Evolutionary conservation across 192 early-diverging fungal species (phyloP).

Genomic region (Coemansia biformis): DNA sequence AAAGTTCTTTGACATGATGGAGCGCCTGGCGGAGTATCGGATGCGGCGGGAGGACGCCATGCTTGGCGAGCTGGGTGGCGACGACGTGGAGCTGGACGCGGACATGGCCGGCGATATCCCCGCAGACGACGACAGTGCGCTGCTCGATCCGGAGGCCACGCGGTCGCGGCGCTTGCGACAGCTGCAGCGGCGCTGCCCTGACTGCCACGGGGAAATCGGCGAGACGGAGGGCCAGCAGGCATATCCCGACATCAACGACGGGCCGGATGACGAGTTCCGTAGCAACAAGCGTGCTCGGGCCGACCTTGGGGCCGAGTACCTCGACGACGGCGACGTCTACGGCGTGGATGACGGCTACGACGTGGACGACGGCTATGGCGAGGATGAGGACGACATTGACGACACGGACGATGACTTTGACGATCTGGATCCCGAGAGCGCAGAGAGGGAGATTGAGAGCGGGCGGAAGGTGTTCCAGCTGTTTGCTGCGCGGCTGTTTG

Average conservation of each 20-base stretch:
- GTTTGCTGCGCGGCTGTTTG: slow-evolving; percentile 95
- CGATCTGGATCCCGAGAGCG: slow-evolving; percentile 59
- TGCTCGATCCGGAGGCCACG: too few species aligned
- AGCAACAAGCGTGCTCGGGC: slow-evolving; percentile 27
- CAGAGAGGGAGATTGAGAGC: slow-evolving; percentile 85
- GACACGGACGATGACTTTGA: slow-evolving; percentile 64
- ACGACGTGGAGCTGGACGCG: slow-evolving; percentile 43
- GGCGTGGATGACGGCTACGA: slow-evolving; percentile 2
- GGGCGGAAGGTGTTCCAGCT: slow-evolving; percentile 91
- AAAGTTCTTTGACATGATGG: slow-evolving; percentile 97
- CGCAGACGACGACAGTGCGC: too few species aligned
- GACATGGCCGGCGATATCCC: too few species aligned
- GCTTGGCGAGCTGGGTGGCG: slow-evolving; percentile 21
- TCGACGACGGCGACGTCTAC: slow-evolving; percentile 10
- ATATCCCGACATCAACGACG: slow-evolving; percentile 16
- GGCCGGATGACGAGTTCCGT: background rate
- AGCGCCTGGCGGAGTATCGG: slow-evolving; percentile 82
- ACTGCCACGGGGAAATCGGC: slow-evolving; percentile 44
- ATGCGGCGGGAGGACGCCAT: slow-evolving; percentile 71
- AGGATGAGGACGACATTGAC: slow-evolving; percentile 58
- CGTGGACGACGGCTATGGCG: slow-evolving; percentile 24
- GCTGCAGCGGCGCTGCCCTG: slow-evolving; percentile 29
- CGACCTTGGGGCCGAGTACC: slow-evolving; percentile 9
- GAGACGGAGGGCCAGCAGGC: slow-evolving; percentile 23
- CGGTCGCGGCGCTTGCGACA: slow-evolving; percentile 15